phyloP scores from a whole-genome alignment of 1,139 yeast genomes.

The Pichia terricola region DNA sequence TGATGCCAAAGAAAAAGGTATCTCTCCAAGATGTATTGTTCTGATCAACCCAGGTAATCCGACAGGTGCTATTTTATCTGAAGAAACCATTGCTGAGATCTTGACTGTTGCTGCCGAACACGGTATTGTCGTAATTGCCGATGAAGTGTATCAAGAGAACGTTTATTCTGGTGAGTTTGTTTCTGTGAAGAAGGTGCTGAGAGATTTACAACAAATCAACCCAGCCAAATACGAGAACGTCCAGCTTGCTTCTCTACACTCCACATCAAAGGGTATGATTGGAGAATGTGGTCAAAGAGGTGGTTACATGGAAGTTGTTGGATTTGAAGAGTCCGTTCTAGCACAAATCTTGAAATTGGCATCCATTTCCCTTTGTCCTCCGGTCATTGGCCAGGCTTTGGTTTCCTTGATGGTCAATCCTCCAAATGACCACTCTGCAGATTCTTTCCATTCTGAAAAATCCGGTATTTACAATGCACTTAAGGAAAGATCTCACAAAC shows the following conservation, averaged over 20 bases:
- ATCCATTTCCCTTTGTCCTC: conserved; percentile 85
- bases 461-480: conserved; percentile 51
- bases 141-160: conserved; percentile 95
- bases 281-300: conserved; percentile 99
- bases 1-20: conserved; percentile 43
- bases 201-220: conserved; percentile 45
- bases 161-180: conserved; percentile 58
- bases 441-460: conserved; percentile 54
- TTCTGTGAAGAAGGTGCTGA: conserved; percentile 60
- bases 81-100: conserved; percentile 58
- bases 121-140: conserved; percentile 87
- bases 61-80: conserved; percentile 73
- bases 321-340: conserved; percentile 61
- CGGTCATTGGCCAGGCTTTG: conserved; percentile 86
- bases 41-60: conserved; percentile 98
- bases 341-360: conserved; percentile 75
- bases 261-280: conserved; percentile 91
- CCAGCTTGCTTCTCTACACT: conserved; percentile 87
- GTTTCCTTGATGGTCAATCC: conserved; percentile 92
- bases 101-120: conserved; percentile 73
- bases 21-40: conserved; percentile 70
- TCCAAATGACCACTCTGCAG: conserved; percentile 64
- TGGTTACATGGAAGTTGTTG: conserved; percentile 91
- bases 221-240: conserved; percentile 54
- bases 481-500: conserved; percentile 47